A percentile compares a stretch with the other conserved stretches of the same genome.
phyloP scores from a whole-genome alignment of 257 asterid species.

The Fraxinus pennsylvanica region DNA sequence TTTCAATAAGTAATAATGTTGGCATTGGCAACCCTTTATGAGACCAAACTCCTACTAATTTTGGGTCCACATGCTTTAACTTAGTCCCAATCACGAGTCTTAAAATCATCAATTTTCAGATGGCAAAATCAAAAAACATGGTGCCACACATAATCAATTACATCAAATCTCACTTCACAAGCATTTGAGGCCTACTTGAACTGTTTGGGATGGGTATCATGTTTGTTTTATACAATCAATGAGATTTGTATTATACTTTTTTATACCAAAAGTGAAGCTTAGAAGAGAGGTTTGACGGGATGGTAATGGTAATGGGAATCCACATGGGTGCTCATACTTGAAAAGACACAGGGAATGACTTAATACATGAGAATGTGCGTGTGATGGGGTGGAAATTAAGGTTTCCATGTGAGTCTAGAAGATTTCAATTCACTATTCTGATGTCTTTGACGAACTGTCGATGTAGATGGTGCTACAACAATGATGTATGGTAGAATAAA shows the following conservation, averaged over 20 bases:
- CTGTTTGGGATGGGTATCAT: conserved; percentile 23
- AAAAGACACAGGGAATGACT: background rate
- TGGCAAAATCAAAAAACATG: conserved; percentile 22
- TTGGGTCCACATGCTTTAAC: conserved; percentile 46
- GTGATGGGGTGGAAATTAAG: too few relatives aligned
- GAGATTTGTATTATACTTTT: conserved; percentile 14
- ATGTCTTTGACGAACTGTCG: too few relatives aligned
- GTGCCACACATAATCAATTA: conserved; percentile 24
- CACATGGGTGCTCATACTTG: background rate
- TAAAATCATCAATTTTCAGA: background rate
- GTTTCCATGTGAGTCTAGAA: too few relatives aligned
- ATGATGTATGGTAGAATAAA: too few relatives aligned
- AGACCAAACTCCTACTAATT: conserved; percentile 21
- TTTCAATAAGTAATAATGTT: too few relatives aligned
- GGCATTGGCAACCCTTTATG: too few relatives aligned
- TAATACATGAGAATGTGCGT: background rate
- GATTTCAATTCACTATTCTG: background rate
- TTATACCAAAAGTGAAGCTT: conserved; percentile 5
- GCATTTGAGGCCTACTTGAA: conserved; percentile 24
- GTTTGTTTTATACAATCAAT: conserved; percentile 22
- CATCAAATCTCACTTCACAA: conserved; percentile 43
- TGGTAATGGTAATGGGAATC: conserved; percentile 26
- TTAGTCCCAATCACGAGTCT: conserved; percentile 48
- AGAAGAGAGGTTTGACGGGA: conserved; percentile 4
- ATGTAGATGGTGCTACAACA: background rate